A percentile compares a stretch with the other conserved stretches of the same genome.
phyloP scores from a whole-genome alignment of 2,329 filamentous ascomycete genomes.

The Diaporthe nobilis region DNA sequence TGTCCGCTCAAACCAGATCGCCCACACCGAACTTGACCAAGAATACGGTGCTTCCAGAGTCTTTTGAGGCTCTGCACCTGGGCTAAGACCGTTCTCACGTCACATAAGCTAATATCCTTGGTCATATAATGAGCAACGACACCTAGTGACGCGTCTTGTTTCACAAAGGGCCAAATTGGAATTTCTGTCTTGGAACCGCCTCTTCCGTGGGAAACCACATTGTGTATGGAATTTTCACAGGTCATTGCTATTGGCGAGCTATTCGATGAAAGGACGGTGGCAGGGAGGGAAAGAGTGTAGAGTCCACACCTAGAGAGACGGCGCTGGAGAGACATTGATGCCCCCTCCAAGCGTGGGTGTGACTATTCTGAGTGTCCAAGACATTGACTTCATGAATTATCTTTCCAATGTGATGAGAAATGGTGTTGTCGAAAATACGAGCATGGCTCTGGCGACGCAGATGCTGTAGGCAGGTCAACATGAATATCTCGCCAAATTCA shows the following conservation, averaged over 20 bases:
- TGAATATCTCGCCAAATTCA: no score
- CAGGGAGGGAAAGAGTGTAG: background rate
- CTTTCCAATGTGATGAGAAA: no score
- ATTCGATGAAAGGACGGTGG: background rate
- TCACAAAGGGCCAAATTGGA: no score
- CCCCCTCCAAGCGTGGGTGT: no score
- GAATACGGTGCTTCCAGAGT: background rate
- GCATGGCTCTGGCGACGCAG: no score
- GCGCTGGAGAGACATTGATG: no score
- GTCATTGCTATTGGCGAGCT: background rate
- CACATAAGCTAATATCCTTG: background rate
- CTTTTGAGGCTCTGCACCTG: background rate
- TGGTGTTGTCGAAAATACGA: no score
- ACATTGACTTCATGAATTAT: no score
- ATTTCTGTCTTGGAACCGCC: background rate
- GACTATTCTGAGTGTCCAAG: no score
- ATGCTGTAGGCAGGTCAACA: no score
- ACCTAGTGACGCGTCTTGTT: background rate
- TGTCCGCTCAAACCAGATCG: background rate
- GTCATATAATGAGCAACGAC: background rate
- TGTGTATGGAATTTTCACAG: background rate
- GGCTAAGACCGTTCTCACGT: background rate
- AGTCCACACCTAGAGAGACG: background rate
- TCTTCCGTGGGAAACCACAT: background rate
- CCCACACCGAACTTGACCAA: background rate